These are phyloP conservation scores for Bauhinia variegata DNA, from an alignment of 306 rosid genomes.

Conservation along the genomic window DNA sequence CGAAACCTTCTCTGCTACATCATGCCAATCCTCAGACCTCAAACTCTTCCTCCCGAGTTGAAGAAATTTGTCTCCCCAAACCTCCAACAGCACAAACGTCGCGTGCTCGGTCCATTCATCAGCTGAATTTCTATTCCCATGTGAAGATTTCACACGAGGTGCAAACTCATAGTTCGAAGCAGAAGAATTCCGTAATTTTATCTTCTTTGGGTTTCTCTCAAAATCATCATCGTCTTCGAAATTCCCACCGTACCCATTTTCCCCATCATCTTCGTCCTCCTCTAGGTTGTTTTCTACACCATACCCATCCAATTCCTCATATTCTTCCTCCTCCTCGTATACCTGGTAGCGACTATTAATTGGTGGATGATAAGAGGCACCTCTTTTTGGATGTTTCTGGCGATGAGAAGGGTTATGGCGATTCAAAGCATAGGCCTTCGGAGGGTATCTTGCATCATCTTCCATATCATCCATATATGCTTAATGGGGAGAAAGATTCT, in stretches of 20 bases:
- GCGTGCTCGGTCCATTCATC: slow-evolving; percentile 69
- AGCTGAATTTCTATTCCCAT: slow-evolving; percentile 20
- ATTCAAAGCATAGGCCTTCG: slow-evolving; percentile 46
- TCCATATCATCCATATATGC: slow-evolving; percentile 58
- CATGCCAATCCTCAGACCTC: slow-evolving; percentile 79
- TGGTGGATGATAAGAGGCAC: slow-evolving; percentile 42
- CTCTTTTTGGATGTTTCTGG: slow-evolving; percentile 49
- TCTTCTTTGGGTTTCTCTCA: slow-evolving; percentile 58
- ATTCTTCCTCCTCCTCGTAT: slow-evolving; percentile 43
- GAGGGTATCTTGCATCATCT: slow-evolving; percentile 59
- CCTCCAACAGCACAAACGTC: slow-evolving; percentile 66
- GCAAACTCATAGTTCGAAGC: slow-evolving; percentile 55
- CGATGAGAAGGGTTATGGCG: slow-evolving; percentile 47
- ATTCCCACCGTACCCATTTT: slow-evolving; percentile 34
- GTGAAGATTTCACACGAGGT: slow-evolving; percentile 41
- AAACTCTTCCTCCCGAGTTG: slow-evolving; percentile 80
- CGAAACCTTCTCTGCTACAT: slow-evolving; percentile 70
- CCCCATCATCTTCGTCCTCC: slow-evolving; percentile 25
- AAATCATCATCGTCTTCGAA: slow-evolving; percentile 42
- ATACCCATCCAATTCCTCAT: slow-evolving; percentile 34
- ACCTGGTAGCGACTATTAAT: slow-evolving; percentile 37
- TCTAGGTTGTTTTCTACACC: slow-evolving; percentile 13
- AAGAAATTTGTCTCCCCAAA: slow-evolving; percentile 80
- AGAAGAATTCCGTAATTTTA: slow-evolving; percentile 48
- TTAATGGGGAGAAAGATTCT: background rate